These are phyloP conservation scores for Lablab purpureus DNA, from an alignment of 306 rosid species.

Conservation along the genomic window DNA sequence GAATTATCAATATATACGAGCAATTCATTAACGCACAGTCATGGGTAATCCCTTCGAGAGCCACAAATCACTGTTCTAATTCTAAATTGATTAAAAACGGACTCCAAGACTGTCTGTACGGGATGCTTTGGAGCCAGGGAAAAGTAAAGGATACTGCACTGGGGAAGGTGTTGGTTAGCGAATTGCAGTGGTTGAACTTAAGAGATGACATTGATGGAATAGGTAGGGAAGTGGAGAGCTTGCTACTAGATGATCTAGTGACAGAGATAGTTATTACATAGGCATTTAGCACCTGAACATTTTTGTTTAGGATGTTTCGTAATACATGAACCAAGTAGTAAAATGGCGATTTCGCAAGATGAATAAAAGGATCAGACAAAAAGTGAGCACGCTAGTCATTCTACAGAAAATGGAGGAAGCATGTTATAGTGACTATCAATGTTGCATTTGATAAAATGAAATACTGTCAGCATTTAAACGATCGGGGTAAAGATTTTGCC, in stretches of 20 bases:
- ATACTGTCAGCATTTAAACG: background rate
- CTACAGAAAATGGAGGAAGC: background rate
- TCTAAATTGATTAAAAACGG: background rate
- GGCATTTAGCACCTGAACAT: slow-evolving; percentile 43
- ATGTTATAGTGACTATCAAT: background rate
- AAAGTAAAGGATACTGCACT: slow-evolving; percentile 49
- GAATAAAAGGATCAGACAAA: slow-evolving; percentile 44
- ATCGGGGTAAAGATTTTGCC: background rate
- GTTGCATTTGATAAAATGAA: background rate
- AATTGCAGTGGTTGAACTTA: slow-evolving; percentile 61
- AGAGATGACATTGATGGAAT: slow-evolving; percentile 59
- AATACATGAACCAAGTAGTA: slow-evolving; percentile 50
- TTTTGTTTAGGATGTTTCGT: slow-evolving; percentile 36
- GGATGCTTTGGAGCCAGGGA: slow-evolving; percentile 51
- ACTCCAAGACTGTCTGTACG: slow-evolving; percentile 8
- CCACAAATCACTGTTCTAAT: background rate
- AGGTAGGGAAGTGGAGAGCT: slow-evolving; percentile 60
- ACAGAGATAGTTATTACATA: slow-evolving; percentile 58
- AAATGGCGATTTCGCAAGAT: slow-evolving; percentile 47
- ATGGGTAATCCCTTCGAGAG: slow-evolving; percentile 8
- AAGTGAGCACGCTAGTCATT: background rate
- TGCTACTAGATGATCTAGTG: slow-evolving; percentile 69
- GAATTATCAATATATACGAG: slow-evolving; percentile 17
- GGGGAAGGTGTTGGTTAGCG: slow-evolving; percentile 55
- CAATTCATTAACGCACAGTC: background rate